Evolutionary conservation across 164 flowering plant species (phyloP).

Genomic region (Paratinospora sagittata): DNA sequence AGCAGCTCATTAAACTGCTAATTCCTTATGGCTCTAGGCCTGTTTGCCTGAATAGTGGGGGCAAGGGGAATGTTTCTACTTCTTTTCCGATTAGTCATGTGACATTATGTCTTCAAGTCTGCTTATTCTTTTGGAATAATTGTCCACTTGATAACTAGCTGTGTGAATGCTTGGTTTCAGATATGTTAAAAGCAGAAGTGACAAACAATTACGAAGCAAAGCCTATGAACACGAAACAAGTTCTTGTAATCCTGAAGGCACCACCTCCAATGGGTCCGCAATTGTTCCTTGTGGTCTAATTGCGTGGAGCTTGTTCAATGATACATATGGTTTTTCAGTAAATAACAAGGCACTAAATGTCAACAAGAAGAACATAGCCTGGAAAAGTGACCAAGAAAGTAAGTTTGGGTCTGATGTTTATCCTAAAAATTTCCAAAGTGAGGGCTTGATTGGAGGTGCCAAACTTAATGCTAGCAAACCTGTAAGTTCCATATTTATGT

Average conservation of each 20-base stretch:
- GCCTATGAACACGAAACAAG: slow-evolving; percentile 23
- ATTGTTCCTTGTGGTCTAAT: slow-evolving; percentile 90
- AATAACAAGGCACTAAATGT: slow-evolving; percentile 31
- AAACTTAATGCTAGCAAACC: slow-evolving; percentile 67
- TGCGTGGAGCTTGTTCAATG: slow-evolving; percentile 90
- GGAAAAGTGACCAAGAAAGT: slow-evolving; percentile 68
- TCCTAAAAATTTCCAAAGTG: slow-evolving; percentile 78
- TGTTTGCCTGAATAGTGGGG: neutral
- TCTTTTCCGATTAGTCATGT: neutral
- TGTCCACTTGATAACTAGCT: neutral
- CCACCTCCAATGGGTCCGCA: slow-evolving; percentile 14
- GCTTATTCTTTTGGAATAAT: neutral
- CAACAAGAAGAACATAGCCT: slow-evolving; percentile 70
- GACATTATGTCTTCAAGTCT: neutral
- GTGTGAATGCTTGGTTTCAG: slow-evolving; percentile 27
- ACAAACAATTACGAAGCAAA: slow-evolving; percentile 49
- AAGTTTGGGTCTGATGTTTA: slow-evolving; percentile 76
- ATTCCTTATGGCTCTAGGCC: neutral
- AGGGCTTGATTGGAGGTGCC: slow-evolving; percentile 67
- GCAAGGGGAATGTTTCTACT: neutral
- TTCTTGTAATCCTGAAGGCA: slow-evolving; percentile 52
- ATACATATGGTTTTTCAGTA: slow-evolving; percentile 57
- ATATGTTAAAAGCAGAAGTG: slow-evolving; percentile 77
- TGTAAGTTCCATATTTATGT: slow-evolving; percentile 29
- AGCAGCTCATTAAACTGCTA: neutral